Conservation (phyloP, 1,284 basidiomycete genomes). For the Rhodotorula sp. region DNA sequence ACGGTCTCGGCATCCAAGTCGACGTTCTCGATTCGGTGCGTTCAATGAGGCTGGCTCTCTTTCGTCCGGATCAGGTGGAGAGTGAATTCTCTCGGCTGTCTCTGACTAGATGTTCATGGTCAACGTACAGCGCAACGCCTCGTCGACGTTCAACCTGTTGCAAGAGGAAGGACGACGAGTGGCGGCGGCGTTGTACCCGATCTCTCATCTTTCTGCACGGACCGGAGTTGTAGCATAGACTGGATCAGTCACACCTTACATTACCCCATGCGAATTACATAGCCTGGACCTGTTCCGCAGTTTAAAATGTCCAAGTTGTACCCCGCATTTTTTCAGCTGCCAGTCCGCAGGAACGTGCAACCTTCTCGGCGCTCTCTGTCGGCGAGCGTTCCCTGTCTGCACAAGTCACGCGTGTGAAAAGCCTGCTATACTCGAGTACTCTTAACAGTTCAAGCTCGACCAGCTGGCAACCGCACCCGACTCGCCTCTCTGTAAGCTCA, state of each 20-base stretch:
- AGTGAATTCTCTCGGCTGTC: not conserved
- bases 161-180: slow-evolving; percentile 88
- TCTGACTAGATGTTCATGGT: not conserved
- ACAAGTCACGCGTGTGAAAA: not conserved
- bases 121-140: slow-evolving; percentile 73
- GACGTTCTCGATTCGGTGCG: slow-evolving; percentile 92
- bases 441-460: not conserved
- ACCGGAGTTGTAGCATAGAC: slow-evolving; percentile 20
- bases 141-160: slow-evolving; percentile 89
- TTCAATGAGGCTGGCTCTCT: slow-evolving; percentile 33
- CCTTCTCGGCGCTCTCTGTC: not conserved
- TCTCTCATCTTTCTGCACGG: slow-evolving; percentile 28
- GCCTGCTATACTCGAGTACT: no score
- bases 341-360: not conserved
- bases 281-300: no score
- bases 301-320: not conserved
- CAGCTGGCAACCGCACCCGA: not conserved
- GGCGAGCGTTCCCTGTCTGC: not conserved
- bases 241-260: not conserved
- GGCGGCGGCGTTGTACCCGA: slow-evolving; percentile 67
- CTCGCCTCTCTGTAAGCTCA: not conserved
- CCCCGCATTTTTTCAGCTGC: not conserved
- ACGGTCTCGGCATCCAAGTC: slow-evolving; percentile 76
- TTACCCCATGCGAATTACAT: not conserved
- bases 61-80: not conserved